phyloP scores from a whole-genome alignment of 108 stramenopile species.

The Mediolabrus comicus region DNA sequence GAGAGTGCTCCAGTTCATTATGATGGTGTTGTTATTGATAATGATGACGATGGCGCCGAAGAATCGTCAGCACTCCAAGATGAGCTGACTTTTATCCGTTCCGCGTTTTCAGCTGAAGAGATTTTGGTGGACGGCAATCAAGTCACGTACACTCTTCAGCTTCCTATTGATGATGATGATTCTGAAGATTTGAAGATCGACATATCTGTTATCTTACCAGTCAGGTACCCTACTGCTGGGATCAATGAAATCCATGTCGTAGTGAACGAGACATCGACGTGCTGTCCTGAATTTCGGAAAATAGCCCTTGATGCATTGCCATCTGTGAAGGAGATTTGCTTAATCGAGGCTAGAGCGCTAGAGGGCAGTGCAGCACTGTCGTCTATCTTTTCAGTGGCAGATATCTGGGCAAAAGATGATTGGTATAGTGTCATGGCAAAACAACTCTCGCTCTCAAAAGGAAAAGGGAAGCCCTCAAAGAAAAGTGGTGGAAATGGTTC shows the following conservation, averaged over 20 bases:
- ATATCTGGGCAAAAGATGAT: constrained; percentile 8
- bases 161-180: constrained; percentile 8
- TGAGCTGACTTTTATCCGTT: constrained; percentile 18
- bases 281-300: constrained; percentile 8
- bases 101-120: constrained; percentile 19
- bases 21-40: not conserved
- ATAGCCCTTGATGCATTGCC: constrained; percentile 15
- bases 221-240: constrained; percentile 12
- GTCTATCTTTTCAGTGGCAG: constrained; percentile 16
- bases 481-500: too few relatives aligned
- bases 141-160: constrained; percentile 10
- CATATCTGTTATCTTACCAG: constrained; percentile 7
- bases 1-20: not conserved
- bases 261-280: not conserved
- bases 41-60: too few relatives aligned
- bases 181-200: constrained; percentile 2
- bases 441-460: not conserved
- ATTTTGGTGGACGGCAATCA: not conserved
- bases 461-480: too few relatives aligned
- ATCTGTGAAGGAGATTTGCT: constrained; percentile 4
- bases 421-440: constrained; percentile 8
- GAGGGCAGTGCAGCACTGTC: constrained; percentile 14
- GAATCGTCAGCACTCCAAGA: constrained; percentile 1
- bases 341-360: constrained; percentile 14
- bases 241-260: not conserved